Evolutionary conservation across 2,329 filamentous ascomycete species (phyloP).

Genomic region (Neofusicoccum cordaticola): DNA sequence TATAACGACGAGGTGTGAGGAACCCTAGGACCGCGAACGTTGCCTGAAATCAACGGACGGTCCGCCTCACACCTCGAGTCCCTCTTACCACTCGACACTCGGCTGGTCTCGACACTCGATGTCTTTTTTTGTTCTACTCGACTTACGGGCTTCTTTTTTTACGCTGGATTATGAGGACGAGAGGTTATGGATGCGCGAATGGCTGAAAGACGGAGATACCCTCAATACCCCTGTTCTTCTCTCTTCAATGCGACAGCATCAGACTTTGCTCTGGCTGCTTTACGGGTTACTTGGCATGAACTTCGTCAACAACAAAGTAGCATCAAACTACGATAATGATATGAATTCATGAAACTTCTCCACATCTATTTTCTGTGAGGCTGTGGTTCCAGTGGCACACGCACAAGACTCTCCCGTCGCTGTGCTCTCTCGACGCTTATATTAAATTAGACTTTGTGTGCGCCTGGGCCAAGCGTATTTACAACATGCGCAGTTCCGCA

Average conservation of each 20-base stretch:
- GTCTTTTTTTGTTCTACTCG: background rate
- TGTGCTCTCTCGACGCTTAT: background rate
- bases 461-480: no score
- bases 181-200: background rate
- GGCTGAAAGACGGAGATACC: slow-evolving; percentile 12
- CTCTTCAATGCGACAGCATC: slow-evolving; percentile 4
- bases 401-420: no score
- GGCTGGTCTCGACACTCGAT: background rate
- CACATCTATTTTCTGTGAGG: background rate
- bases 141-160: background rate
- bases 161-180: background rate
- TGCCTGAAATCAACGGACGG: background rate
- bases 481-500: no score
- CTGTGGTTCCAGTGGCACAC: background rate
- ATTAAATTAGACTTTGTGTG: no score
- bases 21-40: background rate
- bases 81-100: background rate
- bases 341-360: background rate
- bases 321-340: slow-evolving; percentile 4
- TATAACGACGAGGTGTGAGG: slow-evolving; percentile 17
- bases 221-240: slow-evolving; percentile 14
- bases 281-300: background rate
- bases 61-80: slow-evolving; percentile 5
- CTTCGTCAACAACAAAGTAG: background rate
- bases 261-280: background rate